Conservation (phyloP, 2,329 filamentous ascomycete species). For the Colletotrichum sansevieriae region DNA sequence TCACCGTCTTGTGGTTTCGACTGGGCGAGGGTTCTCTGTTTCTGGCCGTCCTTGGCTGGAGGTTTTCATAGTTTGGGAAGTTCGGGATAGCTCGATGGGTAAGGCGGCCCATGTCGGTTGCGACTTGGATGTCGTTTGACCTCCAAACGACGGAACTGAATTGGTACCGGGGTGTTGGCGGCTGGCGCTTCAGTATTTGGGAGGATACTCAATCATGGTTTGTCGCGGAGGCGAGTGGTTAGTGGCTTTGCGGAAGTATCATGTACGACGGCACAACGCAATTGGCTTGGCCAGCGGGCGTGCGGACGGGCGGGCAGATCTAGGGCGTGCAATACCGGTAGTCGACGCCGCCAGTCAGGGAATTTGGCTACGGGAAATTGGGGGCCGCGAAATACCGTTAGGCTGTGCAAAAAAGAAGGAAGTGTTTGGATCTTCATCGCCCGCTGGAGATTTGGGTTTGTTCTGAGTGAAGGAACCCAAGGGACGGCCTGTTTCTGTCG, state of each 20-base stretch:
- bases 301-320: constrained; percentile 21
- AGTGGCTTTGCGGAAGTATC: constrained; percentile 7
- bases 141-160: constrained; percentile 15
- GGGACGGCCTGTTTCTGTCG: constrained; percentile 26
- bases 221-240: not conserved
- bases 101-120: constrained; percentile 19
- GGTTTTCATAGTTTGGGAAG: constrained; percentile 6
- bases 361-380: constrained; percentile 34
- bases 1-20: constrained; percentile 18
- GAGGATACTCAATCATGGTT: constrained; percentile 28
- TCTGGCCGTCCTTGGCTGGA: constrained; percentile 28
- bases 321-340: not conserved
- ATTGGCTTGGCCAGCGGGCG: constrained; percentile 5
- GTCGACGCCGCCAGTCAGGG: constrained; percentile 11
- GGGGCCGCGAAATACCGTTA: constrained; percentile 15
- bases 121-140: not conserved
- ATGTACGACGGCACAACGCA: not conserved
- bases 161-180: not conserved
- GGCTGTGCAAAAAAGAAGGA: constrained; percentile 13
- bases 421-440: constrained; percentile 27
- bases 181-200: constrained; percentile 1
- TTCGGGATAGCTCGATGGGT: constrained; percentile 18
- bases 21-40: constrained; percentile 18
- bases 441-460: constrained; percentile 15
- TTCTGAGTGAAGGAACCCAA: constrained; percentile 15